These are phyloP conservation scores for Populus hybrid DNA, from an alignment of 441 rosid species.

Conservation along the genomic window DNA sequence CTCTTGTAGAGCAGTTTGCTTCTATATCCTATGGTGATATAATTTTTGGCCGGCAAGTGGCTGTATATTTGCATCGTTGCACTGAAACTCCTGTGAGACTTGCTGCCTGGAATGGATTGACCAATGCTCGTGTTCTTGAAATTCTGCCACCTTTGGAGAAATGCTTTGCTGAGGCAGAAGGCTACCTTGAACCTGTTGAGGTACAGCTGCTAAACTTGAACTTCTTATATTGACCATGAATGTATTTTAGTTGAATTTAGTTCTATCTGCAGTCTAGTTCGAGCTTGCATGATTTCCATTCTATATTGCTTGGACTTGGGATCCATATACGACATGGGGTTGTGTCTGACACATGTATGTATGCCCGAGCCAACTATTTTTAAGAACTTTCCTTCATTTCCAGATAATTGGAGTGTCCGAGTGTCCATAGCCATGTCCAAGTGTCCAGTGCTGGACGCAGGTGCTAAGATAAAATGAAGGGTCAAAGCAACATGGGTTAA, in stretches of 20 bases:
- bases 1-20: conserved; percentile 82
- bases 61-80: conserved; percentile 63
- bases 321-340: no score
- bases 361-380: no score
- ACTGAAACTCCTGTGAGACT: conserved; percentile 65
- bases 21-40: conserved; percentile 86
- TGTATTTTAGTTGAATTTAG: no score
- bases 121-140: conserved; percentile 72
- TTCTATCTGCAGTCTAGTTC: not conserved
- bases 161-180: conserved; percentile 61
- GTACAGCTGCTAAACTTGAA: conserved; percentile 33
- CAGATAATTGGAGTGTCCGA: no score
- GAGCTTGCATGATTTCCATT: not conserved
- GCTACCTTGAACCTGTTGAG: conserved; percentile 89
- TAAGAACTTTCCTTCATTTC: no score
- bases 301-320: no score
- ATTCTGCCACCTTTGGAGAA: conserved; percentile 74
- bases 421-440: no score
- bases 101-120: conserved; percentile 67
- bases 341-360: no score
- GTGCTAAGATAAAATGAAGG: no score
- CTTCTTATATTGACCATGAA: not conserved
- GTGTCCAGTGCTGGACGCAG: no score
- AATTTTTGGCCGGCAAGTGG: conserved; percentile 75
- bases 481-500: no score